Percentiles rank a stretch among this genome's conserved stretches.
Conservation (phyloP, 805 yeast genomes). For the Yamadazyma tumulicola region DNA sequence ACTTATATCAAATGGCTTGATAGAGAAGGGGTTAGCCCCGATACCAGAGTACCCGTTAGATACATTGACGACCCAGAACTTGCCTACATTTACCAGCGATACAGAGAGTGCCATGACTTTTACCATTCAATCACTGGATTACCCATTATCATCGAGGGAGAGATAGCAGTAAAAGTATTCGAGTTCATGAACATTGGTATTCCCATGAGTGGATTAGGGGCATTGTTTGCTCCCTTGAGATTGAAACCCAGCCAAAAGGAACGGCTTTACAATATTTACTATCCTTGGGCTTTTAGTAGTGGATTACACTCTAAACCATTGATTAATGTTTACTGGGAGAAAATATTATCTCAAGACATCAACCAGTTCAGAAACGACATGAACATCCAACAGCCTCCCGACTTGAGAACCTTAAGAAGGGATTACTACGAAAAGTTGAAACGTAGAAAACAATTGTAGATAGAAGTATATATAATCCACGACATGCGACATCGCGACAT, state of each 20-base stretch:
- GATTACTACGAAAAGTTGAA: slow-evolving; percentile 31
- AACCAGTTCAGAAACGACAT: slow-evolving; percentile 67
- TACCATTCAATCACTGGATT: slow-evolving; percentile 89
- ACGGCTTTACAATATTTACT: slow-evolving; percentile 63
- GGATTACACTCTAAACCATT: slow-evolving; percentile 73
- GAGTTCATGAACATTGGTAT: slow-evolving; percentile 90
- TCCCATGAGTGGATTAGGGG: slow-evolving; percentile 94
- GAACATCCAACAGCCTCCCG: slow-evolving; percentile 71
- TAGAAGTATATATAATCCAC: neutral
- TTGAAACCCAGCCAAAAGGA: slow-evolving; percentile 60
- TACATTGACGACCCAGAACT: slow-evolving; percentile 86
- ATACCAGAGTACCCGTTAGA: slow-evolving; percentile 83
- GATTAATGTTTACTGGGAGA: slow-evolving; percentile 91
- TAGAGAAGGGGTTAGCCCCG: slow-evolving; percentile 88
- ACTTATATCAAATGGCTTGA: slow-evolving; percentile 81
- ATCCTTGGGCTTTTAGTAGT: slow-evolving; percentile 82
- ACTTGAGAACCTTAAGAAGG: slow-evolving; percentile 63
- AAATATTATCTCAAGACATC: slow-evolving; percentile 66
- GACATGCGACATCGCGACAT: neutral
- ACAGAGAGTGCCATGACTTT: slow-evolving; percentile 95
- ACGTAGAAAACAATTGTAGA: slow-evolving; percentile 14
- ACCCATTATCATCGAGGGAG: slow-evolving; percentile 95
- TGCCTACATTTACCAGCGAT: slow-evolving; percentile 90
- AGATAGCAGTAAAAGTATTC: slow-evolving; percentile 85
- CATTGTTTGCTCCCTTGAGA: slow-evolving; percentile 82